A percentile compares a stretch with the other conserved stretches of the same genome.
Conservation (phyloP, 2,329 filamentous ascomycete genomes). For the Aspergillus sojae region DNA sequence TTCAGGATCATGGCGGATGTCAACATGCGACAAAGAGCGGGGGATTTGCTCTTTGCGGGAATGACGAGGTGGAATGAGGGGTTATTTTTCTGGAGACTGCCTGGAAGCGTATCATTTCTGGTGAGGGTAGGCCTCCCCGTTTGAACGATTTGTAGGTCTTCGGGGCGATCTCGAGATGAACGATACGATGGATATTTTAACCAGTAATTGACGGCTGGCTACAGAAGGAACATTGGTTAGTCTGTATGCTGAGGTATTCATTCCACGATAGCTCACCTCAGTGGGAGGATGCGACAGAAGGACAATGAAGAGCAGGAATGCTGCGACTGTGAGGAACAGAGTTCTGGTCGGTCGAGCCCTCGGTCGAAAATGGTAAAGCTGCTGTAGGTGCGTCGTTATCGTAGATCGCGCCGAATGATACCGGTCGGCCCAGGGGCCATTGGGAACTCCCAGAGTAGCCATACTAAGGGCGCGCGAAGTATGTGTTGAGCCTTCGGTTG, state of each 20-base stretch:
- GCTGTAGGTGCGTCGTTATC: conserved; percentile 26
- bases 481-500: conserved; percentile 2
- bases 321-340: conserved; percentile 21
- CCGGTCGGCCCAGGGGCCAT: conserved; percentile 28
- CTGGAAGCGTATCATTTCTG: conserved; percentile 33
- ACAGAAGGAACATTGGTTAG: conserved; percentile 8
- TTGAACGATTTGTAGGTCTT: conserved; percentile 34
- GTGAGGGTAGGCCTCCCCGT: conserved; percentile 20
- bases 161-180: conserved; percentile 32
- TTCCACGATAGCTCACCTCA: conserved; percentile 13
- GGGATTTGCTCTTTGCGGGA: conserved; percentile 50
- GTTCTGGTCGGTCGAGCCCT: conserved; percentile 30
- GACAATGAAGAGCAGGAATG: conserved; percentile 29
- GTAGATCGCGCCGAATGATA: conserved; percentile 25
- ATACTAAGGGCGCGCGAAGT: conserved; percentile 22
- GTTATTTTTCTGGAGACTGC: conserved; percentile 36
- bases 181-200: conserved; percentile 37
- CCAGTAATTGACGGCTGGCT: conserved; percentile 35
- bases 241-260: background rate
- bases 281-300: conserved; percentile 23
- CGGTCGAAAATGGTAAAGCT: conserved; percentile 29
- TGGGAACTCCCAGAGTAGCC: conserved; percentile 27
- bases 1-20: conserved; percentile 61
- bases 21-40: conserved; percentile 60
- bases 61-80: conserved; percentile 59